These are phyloP conservation scores for Myxozyma vanderwaltii DNA, from an alignment of 805 yeast genomes.

Conservation along the genomic window DNA sequence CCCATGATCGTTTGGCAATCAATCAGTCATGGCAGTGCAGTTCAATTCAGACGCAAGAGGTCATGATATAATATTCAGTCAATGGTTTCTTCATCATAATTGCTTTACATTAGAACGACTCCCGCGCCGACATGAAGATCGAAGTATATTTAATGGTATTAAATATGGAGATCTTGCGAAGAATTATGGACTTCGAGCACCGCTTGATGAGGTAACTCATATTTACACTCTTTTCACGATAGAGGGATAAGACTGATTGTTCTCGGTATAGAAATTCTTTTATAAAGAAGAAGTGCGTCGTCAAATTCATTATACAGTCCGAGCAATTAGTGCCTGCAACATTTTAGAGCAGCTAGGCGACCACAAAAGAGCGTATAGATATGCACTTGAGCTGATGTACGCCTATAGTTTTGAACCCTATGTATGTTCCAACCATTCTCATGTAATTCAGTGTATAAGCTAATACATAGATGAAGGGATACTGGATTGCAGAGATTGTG, in stretches of 20 bases:
- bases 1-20: too few relatives aligned
- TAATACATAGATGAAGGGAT: slow-evolving; percentile 1
- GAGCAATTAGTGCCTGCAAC: slow-evolving; percentile 9
- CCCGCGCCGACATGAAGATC: background rate
- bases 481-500: slow-evolving; percentile 1
- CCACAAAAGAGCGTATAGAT: background rate
- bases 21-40: background rate
- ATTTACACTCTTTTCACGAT: too few relatives aligned
- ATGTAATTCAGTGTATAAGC: too few relatives aligned
- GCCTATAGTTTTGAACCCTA: slow-evolving; percentile 4
- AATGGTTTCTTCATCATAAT: slow-evolving; percentile 2
- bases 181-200: slow-evolving; percentile 1
- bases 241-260: background rate
- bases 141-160: background rate
- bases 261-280: background rate
- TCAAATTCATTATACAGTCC: slow-evolving; percentile 4
- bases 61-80: background rate
- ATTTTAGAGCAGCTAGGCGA: slow-evolving; percentile 4
- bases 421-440: background rate
- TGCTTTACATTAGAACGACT: background rate
- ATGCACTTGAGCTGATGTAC: slow-evolving; percentile 1
- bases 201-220: slow-evolving; percentile 3
- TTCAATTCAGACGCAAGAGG: background rate
- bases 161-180: background rate
- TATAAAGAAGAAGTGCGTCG: slow-evolving; percentile 1